Conservation (phyloP, 2,329 filamentous ascomycete species). For the Aspergillus brasiliensis region DNA sequence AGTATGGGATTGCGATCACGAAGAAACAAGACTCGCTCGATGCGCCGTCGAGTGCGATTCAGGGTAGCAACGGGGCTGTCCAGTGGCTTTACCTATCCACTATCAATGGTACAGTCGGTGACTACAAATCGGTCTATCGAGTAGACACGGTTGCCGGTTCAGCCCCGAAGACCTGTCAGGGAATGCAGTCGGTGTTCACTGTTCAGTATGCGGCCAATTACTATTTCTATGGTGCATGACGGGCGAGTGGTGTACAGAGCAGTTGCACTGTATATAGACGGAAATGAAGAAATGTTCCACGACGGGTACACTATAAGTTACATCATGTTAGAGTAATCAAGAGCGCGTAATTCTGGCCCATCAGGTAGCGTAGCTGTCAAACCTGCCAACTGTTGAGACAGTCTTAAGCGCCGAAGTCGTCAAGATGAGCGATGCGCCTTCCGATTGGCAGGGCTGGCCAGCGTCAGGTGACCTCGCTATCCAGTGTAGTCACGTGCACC, state of each 20-base stretch:
- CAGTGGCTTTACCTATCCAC: constrained; percentile 73
- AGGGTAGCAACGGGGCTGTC: constrained; percentile 69
- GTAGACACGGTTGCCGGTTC: constrained; percentile 81
- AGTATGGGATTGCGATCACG: constrained; percentile 61
- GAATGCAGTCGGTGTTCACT: constrained; percentile 63
- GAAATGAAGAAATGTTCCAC: background rate
- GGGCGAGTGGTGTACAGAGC: background rate
- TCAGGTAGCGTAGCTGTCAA: background rate
- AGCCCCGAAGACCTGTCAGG: constrained; percentile 71
- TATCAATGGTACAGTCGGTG: constrained; percentile 59
- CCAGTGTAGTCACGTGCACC: constrained; percentile 22
- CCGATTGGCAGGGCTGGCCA: constrained; percentile 27
- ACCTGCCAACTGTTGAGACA: background rate
- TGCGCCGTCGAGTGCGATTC: constrained; percentile 64
- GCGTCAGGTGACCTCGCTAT: constrained; percentile 34
- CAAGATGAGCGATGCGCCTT: background rate
- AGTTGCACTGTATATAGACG: constrained; percentile 6
- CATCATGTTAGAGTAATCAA: background rate
- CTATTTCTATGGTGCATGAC: constrained; percentile 56
- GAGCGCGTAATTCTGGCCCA: background rate
- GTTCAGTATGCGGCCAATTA: constrained; percentile 84
- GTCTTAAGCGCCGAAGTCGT: constrained; percentile 3
- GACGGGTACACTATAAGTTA: background rate
- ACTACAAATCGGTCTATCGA: constrained; percentile 76
- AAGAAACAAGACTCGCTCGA: constrained; percentile 62